Evolutionary conservation across 192 early-diverging fungal genomes (phyloP), one percentile per base, ranked within the genome.

Genomic region (Phycomyces nitens): DNA sequence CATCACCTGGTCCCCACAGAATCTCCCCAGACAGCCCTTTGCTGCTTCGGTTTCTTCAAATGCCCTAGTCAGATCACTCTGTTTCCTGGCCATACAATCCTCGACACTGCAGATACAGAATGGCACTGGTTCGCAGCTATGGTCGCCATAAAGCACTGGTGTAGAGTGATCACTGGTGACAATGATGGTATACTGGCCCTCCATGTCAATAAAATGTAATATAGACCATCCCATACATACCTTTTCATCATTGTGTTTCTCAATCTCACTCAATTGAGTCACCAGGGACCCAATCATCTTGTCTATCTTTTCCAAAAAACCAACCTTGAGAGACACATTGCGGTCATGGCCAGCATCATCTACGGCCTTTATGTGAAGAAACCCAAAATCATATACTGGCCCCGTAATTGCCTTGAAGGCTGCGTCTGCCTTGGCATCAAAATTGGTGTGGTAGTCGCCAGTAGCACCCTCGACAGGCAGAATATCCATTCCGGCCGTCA

Each of bases 321-420:
- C 23, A 54, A 70, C 68, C 62, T 73, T 73, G 15, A 62, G 62
- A 7, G 61, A 12, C 1, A 58, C 54, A 23, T 68, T 47, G 18
- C 53, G 56, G 51, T 73, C 71, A 59, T 73, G 71, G 2, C 71
- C 71, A 22, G 71, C 66, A 64, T 73, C 71, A 53, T 73, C 71
- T 5, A 73, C 71, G 21, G 71, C 71, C 44, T 73, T 73, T 27
- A 73, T 57, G 59, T 73, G 71, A 29, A 67, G 47, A 59, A 73
- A 68, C 0, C 71, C 64, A 73, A 73, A 73, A 40, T 73, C 71
- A 23, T 73, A 73, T 10, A 20, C 10, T 16, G 11, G 23, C 16
- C 7, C 21, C 12, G 24, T 34, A 8, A 73, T 2, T 8, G 53
- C 52, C 16, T 52, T 20, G 2, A 73, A 16, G 0, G 54, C 51